These are phyloP conservation scores for Hibiscus syriacus DNA, from an alignment of 345 rosid genomes.

Conservation along the genomic window DNA sequence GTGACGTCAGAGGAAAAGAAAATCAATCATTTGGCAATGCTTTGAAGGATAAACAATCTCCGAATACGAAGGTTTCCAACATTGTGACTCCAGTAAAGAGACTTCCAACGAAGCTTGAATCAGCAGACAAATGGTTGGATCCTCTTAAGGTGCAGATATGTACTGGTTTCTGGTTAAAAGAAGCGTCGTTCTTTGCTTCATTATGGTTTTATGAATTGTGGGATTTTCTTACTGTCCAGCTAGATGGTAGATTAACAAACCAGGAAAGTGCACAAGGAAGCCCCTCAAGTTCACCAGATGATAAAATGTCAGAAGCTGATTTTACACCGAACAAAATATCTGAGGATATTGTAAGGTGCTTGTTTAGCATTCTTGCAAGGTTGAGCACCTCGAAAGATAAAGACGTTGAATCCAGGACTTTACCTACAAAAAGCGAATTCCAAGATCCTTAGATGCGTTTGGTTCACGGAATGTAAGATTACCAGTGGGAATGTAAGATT, in stretches of 20 bases:
- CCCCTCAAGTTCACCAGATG: conserved; percentile 34
- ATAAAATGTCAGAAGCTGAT: conserved; percentile 30
- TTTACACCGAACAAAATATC: conserved; percentile 60
- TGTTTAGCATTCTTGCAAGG: conserved; percentile 56
- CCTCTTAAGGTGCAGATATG: conserved; percentile 33
- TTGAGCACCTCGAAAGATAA: conserved; percentile 55
- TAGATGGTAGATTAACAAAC: conserved; percentile 54
- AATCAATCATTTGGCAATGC: conserved; percentile 43
- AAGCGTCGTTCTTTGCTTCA: not conserved
- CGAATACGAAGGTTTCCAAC: conserved; percentile 42
- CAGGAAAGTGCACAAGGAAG: conserved; percentile 53
- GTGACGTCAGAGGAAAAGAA: conserved; percentile 55
- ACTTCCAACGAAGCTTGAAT: conserved; percentile 26
- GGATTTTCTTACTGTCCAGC: conserved; percentile 32
- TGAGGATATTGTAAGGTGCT: conserved; percentile 58
- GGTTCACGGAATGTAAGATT: too few species aligned
- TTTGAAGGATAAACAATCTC: conserved; percentile 45
- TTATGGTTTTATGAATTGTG: conserved; percentile 1
- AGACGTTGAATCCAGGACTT: conserved; percentile 14
- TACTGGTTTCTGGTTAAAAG: not conserved
- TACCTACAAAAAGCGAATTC: conserved; percentile 16
- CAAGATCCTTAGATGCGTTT: too few species aligned
- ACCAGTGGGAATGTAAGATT: too few species aligned
- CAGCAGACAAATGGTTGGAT: conserved; percentile 23
- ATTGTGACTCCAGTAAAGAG: conserved; percentile 44